Evolutionary conservation across 345 rosid species (phyloP), one percentile per base, ranked within the genome.

Genomic region (Citrus mangshanensis): DNA sequence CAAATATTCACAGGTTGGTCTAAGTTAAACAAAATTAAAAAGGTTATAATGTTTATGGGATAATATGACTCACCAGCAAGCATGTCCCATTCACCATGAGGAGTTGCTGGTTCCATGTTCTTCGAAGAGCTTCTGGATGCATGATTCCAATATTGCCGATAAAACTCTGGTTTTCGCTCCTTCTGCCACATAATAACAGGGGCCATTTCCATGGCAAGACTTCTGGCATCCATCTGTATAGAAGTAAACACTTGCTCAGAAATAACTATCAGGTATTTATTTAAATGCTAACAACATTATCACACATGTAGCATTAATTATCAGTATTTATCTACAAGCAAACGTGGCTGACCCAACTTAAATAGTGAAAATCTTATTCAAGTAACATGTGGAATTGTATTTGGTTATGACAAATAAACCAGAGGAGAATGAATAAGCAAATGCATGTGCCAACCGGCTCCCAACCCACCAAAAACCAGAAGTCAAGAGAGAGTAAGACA

Each of bases 181-280:
- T 89, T 88, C 83, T 81, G 87, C 99, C 99, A 95, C 97, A 95
- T 91, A 66, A 95, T 86, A 74, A 95, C 85, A 9, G 98, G 95
- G 72, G 97, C 92, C 86, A 91, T 91, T 79, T 92, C 99, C 95
- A 89, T 78, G 42, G 98, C 95, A 87, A 95, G 88, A 81, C 90
- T 86, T 51, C 89, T 90, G 19, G 93, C 91, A 91, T 95, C 99
- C 99, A 95, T 92, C 99, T 95, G 83, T 58, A 76, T 64, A 74
- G 54, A 81, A 61, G 51, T 16, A 77, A 75, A 68, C 61, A 58
- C 70, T 65, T 59, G 59, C 19, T 27, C n/a, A 61, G 63, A 40
- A 77, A 72, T 13, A 65, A 51, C 27, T 68, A 69, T 61, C 54
- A 70, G 22, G 32, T 19, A 49, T 24, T 63, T 32, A 55, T 54